Base-by-base conservation (phyloP, 2,329 filamentous ascomycete genomes). In the Neurospora crassa region DNA sequence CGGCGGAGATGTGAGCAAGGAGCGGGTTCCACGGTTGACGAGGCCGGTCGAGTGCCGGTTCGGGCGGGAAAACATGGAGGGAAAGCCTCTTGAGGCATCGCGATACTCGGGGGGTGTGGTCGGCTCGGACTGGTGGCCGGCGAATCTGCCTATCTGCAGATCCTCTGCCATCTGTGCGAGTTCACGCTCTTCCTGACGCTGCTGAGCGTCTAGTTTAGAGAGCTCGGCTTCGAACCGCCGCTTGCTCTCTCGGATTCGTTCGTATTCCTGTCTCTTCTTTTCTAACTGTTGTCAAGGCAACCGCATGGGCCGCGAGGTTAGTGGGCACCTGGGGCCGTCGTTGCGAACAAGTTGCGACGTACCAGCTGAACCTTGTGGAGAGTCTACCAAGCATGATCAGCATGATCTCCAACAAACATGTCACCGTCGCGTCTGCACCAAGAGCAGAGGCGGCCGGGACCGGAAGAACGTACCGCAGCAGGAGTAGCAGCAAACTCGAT, bases 91-190 rank as follows among this genome's bases (percentile, higher is more conserved):
- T 71, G 80, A 80, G 14, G 83, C 89, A 75, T 97, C 93, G 76
- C 90, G 91, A 80, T 96, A 95, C 80, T 98, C 96, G 41, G 96
- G 96, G 29, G 96, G 96, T 29, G 96, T 99, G 1, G 96, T 97
- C 18, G 96, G 96, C 82, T 98, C 95, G 76, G 93, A 97, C 79
- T 96, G 92, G 77, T 94, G 92, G 70, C 92, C 92, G 73, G 81
- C 83, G 72, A 86, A 85, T 74, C 87, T 84, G 59, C 85, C 85
- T 40, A 40, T 70, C 10, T 63, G 69, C 71, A 96, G 86, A 76
- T 96, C 92, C 76, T 93, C 90, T 77, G 94, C 91, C 83, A 98
- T 92, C 79, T 92, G 90, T 71, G 91, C 89, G 77, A 97, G 90
- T 79, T 97, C 94, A 76, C 91, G 88, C 79, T 94, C 93, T 78